Evolutionary conservation across 2,329 filamentous ascomycete species (phyloP).

Genomic region (Dothidotthia symphoricarpi): DNA sequence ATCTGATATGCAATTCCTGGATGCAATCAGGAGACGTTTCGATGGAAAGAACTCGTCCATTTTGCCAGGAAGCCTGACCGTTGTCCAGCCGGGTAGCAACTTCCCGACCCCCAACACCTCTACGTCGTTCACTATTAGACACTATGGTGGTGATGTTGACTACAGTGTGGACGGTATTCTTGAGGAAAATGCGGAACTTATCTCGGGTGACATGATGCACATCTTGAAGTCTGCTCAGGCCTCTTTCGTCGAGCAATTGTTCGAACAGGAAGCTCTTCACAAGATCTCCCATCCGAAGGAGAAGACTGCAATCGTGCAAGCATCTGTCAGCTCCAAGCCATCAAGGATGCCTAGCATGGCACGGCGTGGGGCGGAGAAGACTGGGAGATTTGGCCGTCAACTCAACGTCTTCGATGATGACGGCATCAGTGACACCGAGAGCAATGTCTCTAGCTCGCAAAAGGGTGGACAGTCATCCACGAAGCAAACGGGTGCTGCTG

Average conservation of each 20-base stretch:
- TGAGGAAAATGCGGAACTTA: constrained; percentile 94
- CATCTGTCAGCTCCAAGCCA: constrained; percentile 92
- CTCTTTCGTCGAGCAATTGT: constrained; percentile 83
- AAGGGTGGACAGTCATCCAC: constrained; percentile 26
- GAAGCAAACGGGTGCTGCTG: constrained; percentile 80
- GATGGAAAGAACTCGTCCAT: constrained; percentile 93
- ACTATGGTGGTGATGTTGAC: constrained; percentile 95
- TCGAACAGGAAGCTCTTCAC: constrained; percentile 92
- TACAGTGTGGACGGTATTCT: constrained; percentile 84
- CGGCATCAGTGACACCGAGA: constrained; percentile 45
- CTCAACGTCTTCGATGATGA: constrained; percentile 48
- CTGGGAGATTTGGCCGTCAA: constrained; percentile 47
- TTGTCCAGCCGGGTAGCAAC: constrained; percentile 81
- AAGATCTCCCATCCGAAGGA: constrained; percentile 93
- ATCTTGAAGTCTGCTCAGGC: constrained; percentile 85
- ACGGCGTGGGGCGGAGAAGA: constrained; percentile 66
- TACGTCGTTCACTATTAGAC: constrained; percentile 83
- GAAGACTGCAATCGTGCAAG: constrained; percentile 87
- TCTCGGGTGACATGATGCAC: constrained; percentile 94
- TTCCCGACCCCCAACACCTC: constrained; percentile 80
- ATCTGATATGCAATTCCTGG: constrained; percentile 84
- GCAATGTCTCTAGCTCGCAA: constrained; percentile 44
- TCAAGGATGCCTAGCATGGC: constrained; percentile 91
- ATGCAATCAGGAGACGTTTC: constrained; percentile 88
- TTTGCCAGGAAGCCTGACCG: constrained; percentile 69